Percentiles rank a stretch among this genome's conserved stretches.
Conservation (phyloP, 495 filamentous ascomycete species). For the Podospora tetraspora region DNA sequence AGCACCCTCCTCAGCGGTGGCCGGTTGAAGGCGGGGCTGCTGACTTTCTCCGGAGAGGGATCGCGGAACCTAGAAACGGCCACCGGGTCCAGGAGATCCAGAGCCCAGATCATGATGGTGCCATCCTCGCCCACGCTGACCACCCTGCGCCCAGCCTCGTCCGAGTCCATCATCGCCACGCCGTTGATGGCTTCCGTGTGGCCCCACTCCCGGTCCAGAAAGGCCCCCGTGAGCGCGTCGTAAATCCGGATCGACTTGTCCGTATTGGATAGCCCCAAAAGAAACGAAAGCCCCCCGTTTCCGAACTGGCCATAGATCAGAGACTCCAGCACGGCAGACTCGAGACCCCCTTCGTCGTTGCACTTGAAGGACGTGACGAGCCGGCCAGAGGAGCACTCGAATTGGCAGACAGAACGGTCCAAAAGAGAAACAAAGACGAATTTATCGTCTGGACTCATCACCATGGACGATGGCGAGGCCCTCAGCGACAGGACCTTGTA, state of each 20-base stretch:
- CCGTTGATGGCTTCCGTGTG: constrained; percentile 90
- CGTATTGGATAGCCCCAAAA: constrained; percentile 81
- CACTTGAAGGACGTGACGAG: constrained; percentile 70
- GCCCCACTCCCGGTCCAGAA: constrained; percentile 85
- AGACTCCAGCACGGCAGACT: constrained; percentile 76
- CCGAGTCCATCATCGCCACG: constrained; percentile 62
- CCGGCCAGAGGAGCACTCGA: constrained; percentile 67
- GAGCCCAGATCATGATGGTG: constrained; percentile 78
- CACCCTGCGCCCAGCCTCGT: constrained; percentile 49
- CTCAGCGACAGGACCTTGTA: constrained; percentile 72
- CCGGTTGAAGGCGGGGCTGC: constrained; percentile 44
- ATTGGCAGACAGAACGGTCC: constrained; percentile 74
- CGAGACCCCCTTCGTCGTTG: constrained; percentile 67
- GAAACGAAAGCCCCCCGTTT: constrained; percentile 42
- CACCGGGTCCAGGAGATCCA: constrained; percentile 43
- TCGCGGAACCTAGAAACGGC: constrained; percentile 35
- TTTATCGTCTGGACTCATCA: constrained; percentile 55
- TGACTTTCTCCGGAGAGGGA: constrained; percentile 49
- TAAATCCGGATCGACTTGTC: constrained; percentile 94
- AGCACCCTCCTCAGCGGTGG: constrained; percentile 69
- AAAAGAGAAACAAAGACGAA: constrained; percentile 69
- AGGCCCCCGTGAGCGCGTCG: constrained; percentile 64
- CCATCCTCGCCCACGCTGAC: constrained; percentile 78
- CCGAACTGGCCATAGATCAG: constrained; percentile 54
- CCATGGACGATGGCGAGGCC: constrained; percentile 80